Conservation (phyloP, 176 grass and related monocot genomes). For the Pharus latifolius region DNA sequence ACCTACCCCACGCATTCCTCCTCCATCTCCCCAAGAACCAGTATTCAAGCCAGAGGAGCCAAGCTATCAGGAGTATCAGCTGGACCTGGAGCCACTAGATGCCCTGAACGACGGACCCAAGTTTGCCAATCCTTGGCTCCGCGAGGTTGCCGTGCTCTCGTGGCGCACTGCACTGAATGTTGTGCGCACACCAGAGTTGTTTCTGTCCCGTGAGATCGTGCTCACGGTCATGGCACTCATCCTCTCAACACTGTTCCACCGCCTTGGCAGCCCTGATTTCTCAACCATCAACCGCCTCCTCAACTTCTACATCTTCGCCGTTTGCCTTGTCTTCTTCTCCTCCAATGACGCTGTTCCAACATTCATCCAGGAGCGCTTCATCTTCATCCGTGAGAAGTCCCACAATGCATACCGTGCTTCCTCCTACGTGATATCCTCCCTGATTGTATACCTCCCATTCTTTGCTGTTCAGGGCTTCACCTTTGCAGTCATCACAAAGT, state of each 20-base stretch:
- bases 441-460: slow-evolving; percentile 57
- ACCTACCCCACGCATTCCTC: slow-evolving; percentile 1
- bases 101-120: slow-evolving; percentile 30
- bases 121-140: slow-evolving; percentile 58
- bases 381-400: slow-evolving; percentile 74
- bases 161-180: slow-evolving; percentile 57
- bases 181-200: slow-evolving; percentile 52
- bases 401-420: slow-evolving; percentile 84
- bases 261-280: slow-evolving; percentile 17
- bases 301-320: slow-evolving; percentile 68
- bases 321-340: slow-evolving; percentile 81
- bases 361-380: slow-evolving; percentile 86
- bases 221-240: slow-evolving; percentile 64
- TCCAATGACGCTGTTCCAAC: slow-evolving; percentile 68
- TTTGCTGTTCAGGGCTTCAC: slow-evolving; percentile 61
- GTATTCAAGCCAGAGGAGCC: slow-evolving; percentile 34
- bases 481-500: slow-evolving; percentile 63
- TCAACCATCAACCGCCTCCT: slow-evolving; percentile 51
- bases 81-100: slow-evolving; percentile 33
- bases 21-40: slow-evolving; percentile 22
- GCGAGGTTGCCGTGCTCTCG: slow-evolving; percentile 52
- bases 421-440: slow-evolving; percentile 67
- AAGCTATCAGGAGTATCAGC: slow-evolving; percentile 15
- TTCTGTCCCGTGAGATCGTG: slow-evolving; percentile 49
- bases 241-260: slow-evolving; percentile 54